phyloP scores from a whole-genome alignment of 148 eudicot genomes.

The Cornus kousa region DNA sequence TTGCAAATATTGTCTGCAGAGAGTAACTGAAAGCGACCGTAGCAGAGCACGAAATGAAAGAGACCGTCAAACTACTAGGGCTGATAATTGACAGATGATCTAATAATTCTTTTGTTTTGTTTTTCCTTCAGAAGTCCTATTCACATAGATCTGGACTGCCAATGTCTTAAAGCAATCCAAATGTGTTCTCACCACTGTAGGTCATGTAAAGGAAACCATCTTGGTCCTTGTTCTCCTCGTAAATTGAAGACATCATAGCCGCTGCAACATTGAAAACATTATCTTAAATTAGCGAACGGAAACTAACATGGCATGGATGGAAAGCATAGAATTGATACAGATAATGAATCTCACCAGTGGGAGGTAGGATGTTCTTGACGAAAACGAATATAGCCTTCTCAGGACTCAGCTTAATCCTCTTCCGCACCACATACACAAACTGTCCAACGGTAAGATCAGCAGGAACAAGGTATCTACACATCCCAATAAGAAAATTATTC shows the following conservation, averaged over 20 bases:
- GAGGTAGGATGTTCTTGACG: constrained; percentile 51
- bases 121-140: background rate
- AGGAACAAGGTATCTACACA: constrained; percentile 49
- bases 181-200: constrained; percentile 36
- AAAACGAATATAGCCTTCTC: constrained; percentile 58
- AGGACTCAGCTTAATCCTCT: constrained; percentile 48
- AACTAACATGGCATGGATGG: background rate
- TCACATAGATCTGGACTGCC: background rate
- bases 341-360: constrained; percentile 33
- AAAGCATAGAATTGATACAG: background rate
- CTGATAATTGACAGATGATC: background rate
- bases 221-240: constrained; percentile 30
- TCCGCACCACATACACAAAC: constrained; percentile 57
- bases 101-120: background rate
- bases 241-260: constrained; percentile 27
- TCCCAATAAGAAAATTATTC: background rate
- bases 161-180: constrained; percentile 15
- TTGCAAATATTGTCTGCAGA: background rate
- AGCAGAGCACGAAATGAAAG: background rate
- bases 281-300: background rate
- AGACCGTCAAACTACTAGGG: background rate
- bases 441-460: constrained; percentile 59
- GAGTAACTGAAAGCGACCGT: background rate
- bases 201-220: constrained; percentile 38
- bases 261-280: background rate